These are phyloP conservation scores for Candida adriatica DNA, from an alignment of 805 yeast genomes.

Conservation along the genomic window DNA sequence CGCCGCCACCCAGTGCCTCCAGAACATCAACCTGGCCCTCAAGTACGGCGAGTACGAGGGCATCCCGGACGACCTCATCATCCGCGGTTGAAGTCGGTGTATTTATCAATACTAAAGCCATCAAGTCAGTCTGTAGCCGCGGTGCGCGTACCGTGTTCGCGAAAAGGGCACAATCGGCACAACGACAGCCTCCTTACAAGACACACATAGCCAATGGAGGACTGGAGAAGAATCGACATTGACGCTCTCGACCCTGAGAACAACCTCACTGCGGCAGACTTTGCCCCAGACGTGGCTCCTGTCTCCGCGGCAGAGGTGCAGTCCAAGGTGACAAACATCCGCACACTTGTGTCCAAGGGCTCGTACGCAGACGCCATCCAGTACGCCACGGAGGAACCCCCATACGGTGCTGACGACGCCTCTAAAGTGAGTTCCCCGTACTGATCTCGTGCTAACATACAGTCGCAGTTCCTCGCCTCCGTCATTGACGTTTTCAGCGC, in stretches of 20 bases:
- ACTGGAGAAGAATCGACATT: slow-evolving; percentile 93
- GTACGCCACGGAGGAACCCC: slow-evolving; percentile 63
- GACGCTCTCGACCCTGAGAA: slow-evolving; percentile 86
- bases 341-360: slow-evolving; percentile 63
- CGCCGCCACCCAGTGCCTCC: slow-evolving; percentile 97
- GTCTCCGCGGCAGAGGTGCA: slow-evolving; percentile 49
- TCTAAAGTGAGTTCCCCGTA: slow-evolving; percentile 30
- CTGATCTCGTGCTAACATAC: slow-evolving; percentile 15
- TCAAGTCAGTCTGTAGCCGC: not conserved
- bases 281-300: slow-evolving; percentile 40
- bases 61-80: slow-evolving; percentile 64
- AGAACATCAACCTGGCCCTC: slow-evolving; percentile 85
- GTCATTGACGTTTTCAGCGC: slow-evolving; percentile 69
- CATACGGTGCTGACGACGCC: slow-evolving; percentile 66
- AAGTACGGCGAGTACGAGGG: slow-evolving; percentile 94
- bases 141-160: not conserved
- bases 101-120: not conserved
- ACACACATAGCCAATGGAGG: slow-evolving; percentile 37
- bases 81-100: slow-evolving; percentile 20
- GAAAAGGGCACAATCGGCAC: too few species aligned
- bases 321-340: slow-evolving; percentile 47
- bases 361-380: slow-evolving; percentile 61
- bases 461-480: slow-evolving; percentile 37
- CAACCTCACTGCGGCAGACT: slow-evolving; percentile 52
- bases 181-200: too few species aligned